phyloP scores from a whole-genome alignment of 768 basidiomycete genomes.

The Kwoniella pini region DNA sequence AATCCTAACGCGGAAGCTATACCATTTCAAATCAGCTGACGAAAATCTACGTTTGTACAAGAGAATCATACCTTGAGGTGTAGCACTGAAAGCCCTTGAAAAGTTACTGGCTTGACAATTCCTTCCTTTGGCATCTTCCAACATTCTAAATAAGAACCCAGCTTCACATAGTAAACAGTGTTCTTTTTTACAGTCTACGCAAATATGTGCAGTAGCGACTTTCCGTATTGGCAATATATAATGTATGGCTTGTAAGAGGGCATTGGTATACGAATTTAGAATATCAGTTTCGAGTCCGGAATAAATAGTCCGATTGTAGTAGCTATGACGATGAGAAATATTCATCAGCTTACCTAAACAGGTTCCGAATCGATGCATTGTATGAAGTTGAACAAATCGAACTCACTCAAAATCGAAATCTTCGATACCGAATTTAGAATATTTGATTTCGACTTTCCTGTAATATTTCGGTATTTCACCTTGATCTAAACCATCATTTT shows the following conservation, averaged over 20 bases:
- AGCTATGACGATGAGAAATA: slow-evolving; percentile 60
- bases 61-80: slow-evolving; percentile 82
- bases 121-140: slow-evolving; percentile 88
- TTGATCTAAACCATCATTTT: slow-evolving; percentile 4
- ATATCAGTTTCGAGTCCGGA: slow-evolving; percentile 97
- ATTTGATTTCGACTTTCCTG: slow-evolving; percentile 93
- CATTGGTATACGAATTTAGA: slow-evolving; percentile 93
- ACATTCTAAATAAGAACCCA: slow-evolving; percentile 90
- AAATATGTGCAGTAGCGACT: slow-evolving; percentile 88
- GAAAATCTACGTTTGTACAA: too few relatives aligned
- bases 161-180: slow-evolving; percentile 93
- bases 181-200: slow-evolving; percentile 80
- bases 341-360: not conserved
- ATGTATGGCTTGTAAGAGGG: slow-evolving; percentile 85
- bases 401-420: slow-evolving; percentile 95
- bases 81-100: slow-evolving; percentile 84
- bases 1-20: slow-evolving; percentile 74
- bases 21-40: too few relatives aligned
- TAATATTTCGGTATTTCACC: slow-evolving; percentile 71
- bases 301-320: slow-evolving; percentile 86
- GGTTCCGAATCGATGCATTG: too few relatives aligned
- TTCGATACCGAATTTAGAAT: slow-evolving; percentile 96
- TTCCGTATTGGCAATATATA: slow-evolving; percentile 74
- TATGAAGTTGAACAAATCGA: not conserved
- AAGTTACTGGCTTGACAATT: slow-evolving; percentile 98